Conservation (phyloP, 345 rosid genomes). For the Pistacia atlantica region DNA sequence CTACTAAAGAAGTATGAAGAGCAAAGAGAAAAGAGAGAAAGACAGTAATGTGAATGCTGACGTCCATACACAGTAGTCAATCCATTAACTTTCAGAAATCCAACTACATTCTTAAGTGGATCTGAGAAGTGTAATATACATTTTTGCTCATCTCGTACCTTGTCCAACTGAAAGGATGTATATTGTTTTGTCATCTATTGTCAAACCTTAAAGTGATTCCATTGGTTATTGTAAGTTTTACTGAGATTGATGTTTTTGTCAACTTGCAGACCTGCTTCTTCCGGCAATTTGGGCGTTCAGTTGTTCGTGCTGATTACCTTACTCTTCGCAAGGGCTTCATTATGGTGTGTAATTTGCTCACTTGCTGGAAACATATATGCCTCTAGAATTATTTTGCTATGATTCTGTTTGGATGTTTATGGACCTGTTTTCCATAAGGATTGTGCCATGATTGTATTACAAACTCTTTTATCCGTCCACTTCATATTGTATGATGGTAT, state of each 20-base stretch:
- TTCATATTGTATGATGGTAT: not conserved
- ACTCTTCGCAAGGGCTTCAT: slow-evolving; percentile 90
- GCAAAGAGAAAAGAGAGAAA: not conserved
- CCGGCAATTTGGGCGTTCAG: slow-evolving; percentile 85
- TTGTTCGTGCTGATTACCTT: slow-evolving; percentile 84
- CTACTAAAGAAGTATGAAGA: too few species aligned
- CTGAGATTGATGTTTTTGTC: slow-evolving; percentile 19
- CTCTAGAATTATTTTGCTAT: not conserved
- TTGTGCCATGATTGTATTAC: not conserved
- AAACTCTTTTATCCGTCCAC: not conserved
- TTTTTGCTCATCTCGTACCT: not conserved
- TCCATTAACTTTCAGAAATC: not conserved
- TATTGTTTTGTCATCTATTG: not conserved
- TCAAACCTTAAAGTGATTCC: not conserved
- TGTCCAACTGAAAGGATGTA: not conserved
- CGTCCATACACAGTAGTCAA: not conserved
- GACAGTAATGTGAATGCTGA: not conserved
- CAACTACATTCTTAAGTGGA: not conserved
- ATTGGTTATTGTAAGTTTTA: not conserved
- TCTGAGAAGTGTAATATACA: not conserved
- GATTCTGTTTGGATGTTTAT: not conserved
- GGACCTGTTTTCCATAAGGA: not conserved
- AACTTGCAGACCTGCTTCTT: slow-evolving; percentile 83
- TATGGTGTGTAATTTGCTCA: slow-evolving; percentile 44
- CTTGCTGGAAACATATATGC: not conserved